phyloP scores from a whole-genome alignment of 805 yeast genomes.

The Wickerhamiella kurtzmanii region DNA sequence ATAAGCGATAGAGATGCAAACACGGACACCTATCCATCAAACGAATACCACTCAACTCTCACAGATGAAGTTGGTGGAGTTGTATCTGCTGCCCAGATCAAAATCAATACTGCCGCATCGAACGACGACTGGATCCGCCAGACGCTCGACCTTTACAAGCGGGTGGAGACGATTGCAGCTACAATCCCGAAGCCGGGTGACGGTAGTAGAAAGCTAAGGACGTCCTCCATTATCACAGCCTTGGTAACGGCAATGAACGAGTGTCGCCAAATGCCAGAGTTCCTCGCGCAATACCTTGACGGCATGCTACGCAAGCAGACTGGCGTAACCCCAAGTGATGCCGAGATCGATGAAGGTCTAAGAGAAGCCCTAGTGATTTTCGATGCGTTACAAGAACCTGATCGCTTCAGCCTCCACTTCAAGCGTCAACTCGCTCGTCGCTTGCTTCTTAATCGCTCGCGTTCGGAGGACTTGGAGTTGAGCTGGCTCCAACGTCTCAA shows the following conservation, averaged over 20 bases:
- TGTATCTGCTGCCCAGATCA: neutral
- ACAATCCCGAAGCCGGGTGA: neutral
- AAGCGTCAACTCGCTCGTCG: constrained; percentile 81
- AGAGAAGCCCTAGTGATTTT: constrained; percentile 78
- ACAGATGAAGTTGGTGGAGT: neutral
- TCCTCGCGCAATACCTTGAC: constrained; percentile 46
- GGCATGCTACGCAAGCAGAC: constrained; percentile 54
- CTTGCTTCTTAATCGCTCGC: constrained; percentile 70
- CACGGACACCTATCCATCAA: no score
- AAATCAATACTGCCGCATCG: neutral
- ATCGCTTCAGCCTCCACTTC: constrained; percentile 82
- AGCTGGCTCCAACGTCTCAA: constrained; percentile 11
- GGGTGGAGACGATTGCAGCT: neutral
- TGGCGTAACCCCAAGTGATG: constrained; percentile 44
- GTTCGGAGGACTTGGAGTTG: constrained; percentile 73
- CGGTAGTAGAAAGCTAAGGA: neutral
- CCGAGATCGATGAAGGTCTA: constrained; percentile 50
- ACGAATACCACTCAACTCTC: neutral
- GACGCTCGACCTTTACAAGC: neutral
- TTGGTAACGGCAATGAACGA: constrained; percentile 4
- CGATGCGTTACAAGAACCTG: constrained; percentile 81
- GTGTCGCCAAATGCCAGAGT: constrained; percentile 6
- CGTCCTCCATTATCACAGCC: neutral
- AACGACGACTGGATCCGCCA: neutral
- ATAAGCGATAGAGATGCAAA: neutral